These are phyloP conservation scores for Ambispora gerdemannii DNA, from an alignment of 192 early-diverging fungal species.

Conservation along the genomic window DNA sequence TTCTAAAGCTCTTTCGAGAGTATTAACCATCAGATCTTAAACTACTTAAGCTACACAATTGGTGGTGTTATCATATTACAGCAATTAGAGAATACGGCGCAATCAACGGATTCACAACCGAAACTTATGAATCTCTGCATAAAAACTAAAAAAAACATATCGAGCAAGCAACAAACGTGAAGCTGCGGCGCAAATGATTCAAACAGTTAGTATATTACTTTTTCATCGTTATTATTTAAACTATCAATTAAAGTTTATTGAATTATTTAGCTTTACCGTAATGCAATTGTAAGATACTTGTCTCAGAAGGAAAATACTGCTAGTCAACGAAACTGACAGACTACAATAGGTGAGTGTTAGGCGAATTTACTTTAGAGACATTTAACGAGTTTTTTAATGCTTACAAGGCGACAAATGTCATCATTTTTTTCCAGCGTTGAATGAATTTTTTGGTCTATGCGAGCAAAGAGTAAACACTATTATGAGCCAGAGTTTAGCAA, in stretches of 20 bases:
- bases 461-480: constrained; percentile 1
- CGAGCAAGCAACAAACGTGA: neutral
- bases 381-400: neutral
- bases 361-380: neutral
- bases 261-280: too few species aligned
- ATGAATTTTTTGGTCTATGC: neutral
- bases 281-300: too few species aligned
- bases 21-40: neutral
- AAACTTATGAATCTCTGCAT: neutral
- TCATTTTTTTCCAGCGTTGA: neutral
- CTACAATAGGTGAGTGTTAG: too few species aligned
- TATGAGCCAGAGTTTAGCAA: neutral
- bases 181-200: neutral
- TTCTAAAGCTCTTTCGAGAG: neutral
- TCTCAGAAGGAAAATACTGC: too few species aligned
- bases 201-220: neutral
- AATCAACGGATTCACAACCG: neutral
- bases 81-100: neutral
- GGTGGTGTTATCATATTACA: neutral
- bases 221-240: too few species aligned
- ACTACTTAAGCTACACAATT: neutral
- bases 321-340: too few species aligned
- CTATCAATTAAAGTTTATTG: too few species aligned
- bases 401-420: neutral
- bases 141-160: neutral